Base-by-base conservation (phyloP, 345 rosid genomes). In the Leavenworthia alabamica region DNA sequence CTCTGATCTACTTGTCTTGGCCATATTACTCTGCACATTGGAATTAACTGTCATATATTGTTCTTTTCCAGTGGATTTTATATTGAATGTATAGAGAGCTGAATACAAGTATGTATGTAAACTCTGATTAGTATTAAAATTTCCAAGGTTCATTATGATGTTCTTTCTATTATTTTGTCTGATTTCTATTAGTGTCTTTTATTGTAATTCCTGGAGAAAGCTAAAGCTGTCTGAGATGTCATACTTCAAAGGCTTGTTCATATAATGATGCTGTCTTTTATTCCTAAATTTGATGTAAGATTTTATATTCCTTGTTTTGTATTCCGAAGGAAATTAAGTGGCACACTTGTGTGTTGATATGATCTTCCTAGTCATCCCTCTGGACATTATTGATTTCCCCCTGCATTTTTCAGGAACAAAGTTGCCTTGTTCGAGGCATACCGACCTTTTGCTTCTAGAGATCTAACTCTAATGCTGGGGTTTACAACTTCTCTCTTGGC, bases 381-480 rank as follows among this genome's bases (percentile, higher is more conserved):
- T 69, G 62, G 68, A 56, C 50, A 67, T 40, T 77, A 73, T 77
- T 81, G 79, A 80, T 76, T 37, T 42, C 46, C 74, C n/a, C 77
- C 70, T 81, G 69, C 69, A 67, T 83, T 79, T 83, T 81, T 70
- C 82, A 81, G 89, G 83, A 76, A 73, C 79, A 78, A 22, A 61
- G 71, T 83, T 51, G 73, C 68, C 56, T 61, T 54, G 63, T 70
- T 20, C 70, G 63, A 77, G 79, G 72, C 64, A 64, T 65, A 47
- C 52, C 67, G 59, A 54, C 63, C 67, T 79, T 77, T 42, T 67
- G 72, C 78, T 74, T 78, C 66, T 67, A 76, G 73, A 56, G 78
- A 64, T 81, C 68, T 41, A 67, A 71, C 74, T 69, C 67, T 71
- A 80, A 75, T 73, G 71, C 62, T 71, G 79, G 71, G 74, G 64